Base-by-base conservation (phyloP, 345 rosid genomes). In the Excoecaria cochinchinensis region DNA sequence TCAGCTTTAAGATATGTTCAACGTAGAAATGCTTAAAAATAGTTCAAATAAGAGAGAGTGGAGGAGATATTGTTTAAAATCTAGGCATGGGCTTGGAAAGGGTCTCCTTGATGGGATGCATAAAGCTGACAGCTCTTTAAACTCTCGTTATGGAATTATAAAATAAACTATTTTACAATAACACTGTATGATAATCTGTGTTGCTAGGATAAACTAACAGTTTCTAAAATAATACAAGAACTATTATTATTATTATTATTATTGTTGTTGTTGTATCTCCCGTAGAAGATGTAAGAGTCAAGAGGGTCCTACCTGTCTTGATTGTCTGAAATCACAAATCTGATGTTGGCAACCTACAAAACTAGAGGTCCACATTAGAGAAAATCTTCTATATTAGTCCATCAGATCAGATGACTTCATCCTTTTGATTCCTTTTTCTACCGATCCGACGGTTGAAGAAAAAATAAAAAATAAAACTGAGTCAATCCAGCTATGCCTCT, bases 111-210 rank as follows among this genome's bases (percentile, higher is more conserved):
- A 74, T n/a, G 69, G 74, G 60, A 69, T 64, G 78, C 77, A 67
- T 50, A 64, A 44, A 47, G 75, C 47, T 75, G 85, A 82, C 88
- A 82, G 78, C 85, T 81, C 73, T 19, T 71, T 22, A 40, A 56
- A 19, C 69, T 59, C 55, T 80, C 44, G 46, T 40, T 76, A 60
- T 59, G 69, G 60, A 48, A 67, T 66, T 62, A 53, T 55, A 40
- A 53, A 50, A 48, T 44, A 58, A 8, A n/a, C 24, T n/a, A 39
- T 46, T 0, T 48, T 4, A 50, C 2, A 67, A 67, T 67, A 12
- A 46, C 21, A 67, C 52, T n/a, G 14, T 42, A 42, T 11, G 21
- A 5, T 67, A 42, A 12, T 21, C 25, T 39, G 13, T 61, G 6
- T 64, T 38, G 68, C 21, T 40, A 36, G 31, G 31, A 31, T 31